Evolutionary conservation across 139 green algal genomes (phyloP), one percentile per base, ranked within the genome.

Genomic region (Asterochloris sp.): DNA sequence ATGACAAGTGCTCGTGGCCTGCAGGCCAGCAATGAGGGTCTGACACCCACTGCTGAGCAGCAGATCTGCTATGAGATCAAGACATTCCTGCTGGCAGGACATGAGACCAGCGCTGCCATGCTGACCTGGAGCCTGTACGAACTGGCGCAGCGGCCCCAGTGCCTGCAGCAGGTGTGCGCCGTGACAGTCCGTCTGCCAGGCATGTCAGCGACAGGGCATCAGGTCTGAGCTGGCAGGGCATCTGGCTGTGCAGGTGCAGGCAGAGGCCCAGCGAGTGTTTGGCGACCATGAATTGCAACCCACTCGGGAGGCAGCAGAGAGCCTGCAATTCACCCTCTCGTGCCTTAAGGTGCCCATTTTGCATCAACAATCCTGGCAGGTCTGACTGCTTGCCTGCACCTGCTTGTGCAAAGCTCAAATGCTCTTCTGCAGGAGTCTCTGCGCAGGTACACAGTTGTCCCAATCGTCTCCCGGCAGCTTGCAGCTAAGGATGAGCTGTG

Each of bases 31-130:
- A 94, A 92, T 29, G 86, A 89, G 61, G 78, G 78, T 66, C 97
- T 92, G 92, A 89, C 75, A 60, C 11, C 84, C 0, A 89, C 81
- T 13, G 86, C 94, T 28, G 93, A 97, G 85, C 83, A 78, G 62
- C 96, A 99, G 92, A 89, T 98, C 84, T 98, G 94, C 87, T 98
- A 94, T 85, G 96, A 99, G 90, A 87, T 98, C 54, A 99, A 98
- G 89, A 99, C 96, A 9, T 98, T 99, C 79, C 83, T 99, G 84
- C 88, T 99, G 80, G 96, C 96, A 19, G 96, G 96, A 6, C 96
- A 99, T 84, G 96, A 99, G 86, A 99, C 96, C 15, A 94, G 86
- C 83, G 93, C 95, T 10, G 93, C 95, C 69, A 98, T 98, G 95
- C 91, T 99, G 26, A 96, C 92, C 47, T 98, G 94, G 93, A 90